Conservation (phyloP, 768 basidiomycete genomes). For the Rubroboletus pulcherrimus region DNA sequence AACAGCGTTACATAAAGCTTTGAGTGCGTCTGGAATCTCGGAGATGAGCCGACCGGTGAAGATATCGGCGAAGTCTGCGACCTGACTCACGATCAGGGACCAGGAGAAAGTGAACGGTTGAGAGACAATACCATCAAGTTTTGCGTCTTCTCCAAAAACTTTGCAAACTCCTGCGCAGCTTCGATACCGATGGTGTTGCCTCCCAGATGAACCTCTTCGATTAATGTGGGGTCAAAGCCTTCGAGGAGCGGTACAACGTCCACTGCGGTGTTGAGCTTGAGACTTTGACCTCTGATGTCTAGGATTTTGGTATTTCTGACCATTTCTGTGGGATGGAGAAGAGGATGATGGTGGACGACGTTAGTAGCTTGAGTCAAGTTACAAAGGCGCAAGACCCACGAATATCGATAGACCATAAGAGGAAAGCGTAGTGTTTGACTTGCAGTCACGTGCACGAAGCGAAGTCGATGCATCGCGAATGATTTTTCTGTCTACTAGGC, state of each 20-base stretch:
- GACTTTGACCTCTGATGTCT: conserved; percentile 32
- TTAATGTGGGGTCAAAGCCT: conserved; percentile 55
- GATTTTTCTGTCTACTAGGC: conserved; percentile 5
- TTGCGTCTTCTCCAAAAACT: conserved; percentile 66
- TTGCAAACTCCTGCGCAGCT: conserved; percentile 80
- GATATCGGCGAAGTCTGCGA: conserved; percentile 95
- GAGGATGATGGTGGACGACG: background rate
- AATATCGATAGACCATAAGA: conserved; percentile 19
- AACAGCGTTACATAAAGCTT: conserved; percentile 84
- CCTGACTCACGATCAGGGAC: conserved; percentile 41
- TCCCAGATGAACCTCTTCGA: conserved; percentile 89
- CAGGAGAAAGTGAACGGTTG: background rate
- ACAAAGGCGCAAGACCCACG: background rate
- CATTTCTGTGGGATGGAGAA: conserved; percentile 13
- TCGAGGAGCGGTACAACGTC: conserved; percentile 75
- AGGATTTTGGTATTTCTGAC: conserved; percentile 13
- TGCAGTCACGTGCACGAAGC: conserved; percentile 21
- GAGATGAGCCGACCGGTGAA: conserved; percentile 95
- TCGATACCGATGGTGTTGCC: conserved; percentile 94
- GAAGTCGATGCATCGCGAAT: background rate
- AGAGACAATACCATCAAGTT: conserved; percentile 55
- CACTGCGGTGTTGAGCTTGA: conserved; percentile 74
- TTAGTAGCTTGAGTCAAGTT: background rate
- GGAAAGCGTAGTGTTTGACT: conserved; percentile 7
- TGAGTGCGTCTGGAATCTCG: conserved; percentile 89